Evolutionary conservation across 768 basidiomycete species (phyloP).

Genomic region (Mycena chlorophos): DNA sequence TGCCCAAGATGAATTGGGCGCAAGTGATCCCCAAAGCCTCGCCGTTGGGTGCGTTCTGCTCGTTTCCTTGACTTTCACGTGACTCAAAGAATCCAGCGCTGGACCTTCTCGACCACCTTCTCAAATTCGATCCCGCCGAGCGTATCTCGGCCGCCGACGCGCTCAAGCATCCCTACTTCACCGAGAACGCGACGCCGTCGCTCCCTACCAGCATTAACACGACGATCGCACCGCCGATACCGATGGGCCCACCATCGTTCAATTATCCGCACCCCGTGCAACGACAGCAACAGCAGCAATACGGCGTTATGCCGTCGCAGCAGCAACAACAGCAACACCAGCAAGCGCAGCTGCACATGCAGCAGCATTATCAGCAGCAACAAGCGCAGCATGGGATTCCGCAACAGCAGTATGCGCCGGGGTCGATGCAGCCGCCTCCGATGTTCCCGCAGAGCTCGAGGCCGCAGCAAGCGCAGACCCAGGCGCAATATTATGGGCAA

Average conservation of each 20-base stretch:
- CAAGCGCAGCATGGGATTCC: constrained; percentile 19
- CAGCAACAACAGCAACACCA: constrained; percentile 15
- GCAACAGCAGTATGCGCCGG: not conserved
- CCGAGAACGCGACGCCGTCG: constrained; percentile 46
- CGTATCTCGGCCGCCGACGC: constrained; percentile 91
- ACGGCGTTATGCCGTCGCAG: not conserved
- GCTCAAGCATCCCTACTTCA: constrained; percentile 90
- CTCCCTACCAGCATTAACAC: constrained; percentile 42
- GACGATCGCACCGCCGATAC: constrained; percentile 44
- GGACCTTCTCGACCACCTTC: constrained; percentile 88
- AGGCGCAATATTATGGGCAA: constrained; percentile 6
- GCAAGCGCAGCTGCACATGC: constrained; percentile 9
- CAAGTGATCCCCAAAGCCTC: constrained; percentile 88
- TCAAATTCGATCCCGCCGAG: constrained; percentile 94
- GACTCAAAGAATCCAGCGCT: constrained; percentile 55
- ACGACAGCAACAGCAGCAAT: constrained; percentile 2
- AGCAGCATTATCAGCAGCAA: constrained; percentile 3
- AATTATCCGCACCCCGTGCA: constrained; percentile 68
- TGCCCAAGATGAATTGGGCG: constrained; percentile 78
- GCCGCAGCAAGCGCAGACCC: constrained; percentile 1
- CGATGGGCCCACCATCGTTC: constrained; percentile 69
- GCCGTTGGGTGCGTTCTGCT: constrained; percentile 56
- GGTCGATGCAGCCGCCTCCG: not conserved
- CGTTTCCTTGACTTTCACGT: constrained; percentile 3
- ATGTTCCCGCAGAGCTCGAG: constrained; percentile 16